Percentiles rank a stretch among this genome's conserved stretches.
Evolutionary conservation across 345 rosid species (phyloP).

Genomic region (Gossypium ekmanianum): DNA sequence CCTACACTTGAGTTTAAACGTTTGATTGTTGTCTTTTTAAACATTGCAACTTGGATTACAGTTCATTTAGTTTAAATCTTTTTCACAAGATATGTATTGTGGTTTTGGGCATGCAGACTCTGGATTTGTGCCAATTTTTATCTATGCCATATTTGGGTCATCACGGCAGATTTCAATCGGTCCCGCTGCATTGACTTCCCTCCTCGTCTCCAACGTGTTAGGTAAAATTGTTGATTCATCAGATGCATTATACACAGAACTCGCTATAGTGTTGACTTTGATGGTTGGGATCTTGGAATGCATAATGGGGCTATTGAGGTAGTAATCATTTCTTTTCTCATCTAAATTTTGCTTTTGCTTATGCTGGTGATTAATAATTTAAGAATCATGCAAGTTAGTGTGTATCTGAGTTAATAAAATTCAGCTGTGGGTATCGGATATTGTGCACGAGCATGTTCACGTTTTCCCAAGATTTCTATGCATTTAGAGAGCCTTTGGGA

Average conservation of each 20-base stretch:
- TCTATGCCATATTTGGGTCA: constrained; percentile 83
- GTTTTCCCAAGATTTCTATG: background rate
- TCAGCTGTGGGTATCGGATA: too few species aligned
- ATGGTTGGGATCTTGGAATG: constrained; percentile 94
- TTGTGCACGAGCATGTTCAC: background rate
- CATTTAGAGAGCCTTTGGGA: too few species aligned
- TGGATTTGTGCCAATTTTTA: constrained; percentile 89
- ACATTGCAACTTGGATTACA: background rate
- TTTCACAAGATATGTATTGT: constrained; percentile 1
- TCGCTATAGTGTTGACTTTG: constrained; percentile 83
- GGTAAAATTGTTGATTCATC: constrained; percentile 62
- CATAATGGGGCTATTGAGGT: constrained; percentile 95
- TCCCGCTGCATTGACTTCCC: constrained; percentile 97
- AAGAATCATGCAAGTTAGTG: too few species aligned
- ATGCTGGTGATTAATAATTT: background rate
- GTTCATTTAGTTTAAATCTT: background rate
- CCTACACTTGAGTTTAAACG: background rate
- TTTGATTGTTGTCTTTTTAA: background rate
- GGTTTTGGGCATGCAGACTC: constrained; percentile 56
- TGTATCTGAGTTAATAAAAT: too few species aligned
- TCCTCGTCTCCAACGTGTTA: constrained; percentile 88
- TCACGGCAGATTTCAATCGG: constrained; percentile 98
- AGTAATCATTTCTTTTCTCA: constrained; percentile 16
- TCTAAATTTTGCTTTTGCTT: background rate
- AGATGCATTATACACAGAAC: constrained; percentile 73